Evolutionary conservation across 1,284 basidiomycete species (phyloP).

Genomic region (Inonotus obliquus): DNA sequence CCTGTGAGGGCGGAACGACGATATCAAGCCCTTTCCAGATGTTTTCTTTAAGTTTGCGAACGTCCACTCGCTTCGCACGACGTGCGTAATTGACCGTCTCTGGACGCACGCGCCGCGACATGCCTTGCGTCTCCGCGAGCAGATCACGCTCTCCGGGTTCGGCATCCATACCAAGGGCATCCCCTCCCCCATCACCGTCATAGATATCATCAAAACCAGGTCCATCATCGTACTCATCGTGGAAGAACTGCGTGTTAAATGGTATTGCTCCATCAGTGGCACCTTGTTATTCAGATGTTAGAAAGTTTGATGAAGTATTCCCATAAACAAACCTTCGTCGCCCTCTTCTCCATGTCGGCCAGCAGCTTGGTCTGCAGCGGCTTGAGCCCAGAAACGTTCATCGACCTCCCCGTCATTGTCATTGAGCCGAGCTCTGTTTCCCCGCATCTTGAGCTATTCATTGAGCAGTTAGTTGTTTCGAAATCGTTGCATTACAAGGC

Average conservation of each 20-base stretch:
- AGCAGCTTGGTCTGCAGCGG: constrained; percentile 75
- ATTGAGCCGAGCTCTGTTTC: constrained; percentile 53
- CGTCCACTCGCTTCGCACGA: constrained; percentile 94
- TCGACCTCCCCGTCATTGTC: constrained; percentile 80
- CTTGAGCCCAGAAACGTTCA: constrained; percentile 93
- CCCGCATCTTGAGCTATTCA: constrained; percentile 76
- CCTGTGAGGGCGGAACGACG: constrained; percentile 38
- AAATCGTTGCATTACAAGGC: neutral
- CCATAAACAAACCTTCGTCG: constrained; percentile 51
- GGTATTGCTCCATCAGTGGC: constrained; percentile 56
- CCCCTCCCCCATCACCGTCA: constrained; percentile 50
- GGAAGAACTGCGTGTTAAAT: constrained; percentile 97
- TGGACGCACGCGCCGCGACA: constrained; percentile 76
- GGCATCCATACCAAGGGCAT: constrained; percentile 35
- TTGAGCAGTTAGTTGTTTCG: constrained; percentile 2
- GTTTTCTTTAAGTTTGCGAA: constrained; percentile 95
- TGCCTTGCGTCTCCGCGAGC: constrained; percentile 75
- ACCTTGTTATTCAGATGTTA: constrained; percentile 27
- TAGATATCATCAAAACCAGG: constrained; percentile 71
- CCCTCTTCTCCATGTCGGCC: constrained; percentile 50
- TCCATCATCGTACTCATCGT: constrained; percentile 84
- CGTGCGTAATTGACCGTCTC: constrained; percentile 95
- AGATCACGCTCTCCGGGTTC: constrained; percentile 83
- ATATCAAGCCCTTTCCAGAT: constrained; percentile 93
- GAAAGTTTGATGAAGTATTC: neutral